Evolutionary conservation across 805 yeast species (phyloP), one percentile per base, ranked within the genome.

Genomic region (Ogataea minuta): DNA sequence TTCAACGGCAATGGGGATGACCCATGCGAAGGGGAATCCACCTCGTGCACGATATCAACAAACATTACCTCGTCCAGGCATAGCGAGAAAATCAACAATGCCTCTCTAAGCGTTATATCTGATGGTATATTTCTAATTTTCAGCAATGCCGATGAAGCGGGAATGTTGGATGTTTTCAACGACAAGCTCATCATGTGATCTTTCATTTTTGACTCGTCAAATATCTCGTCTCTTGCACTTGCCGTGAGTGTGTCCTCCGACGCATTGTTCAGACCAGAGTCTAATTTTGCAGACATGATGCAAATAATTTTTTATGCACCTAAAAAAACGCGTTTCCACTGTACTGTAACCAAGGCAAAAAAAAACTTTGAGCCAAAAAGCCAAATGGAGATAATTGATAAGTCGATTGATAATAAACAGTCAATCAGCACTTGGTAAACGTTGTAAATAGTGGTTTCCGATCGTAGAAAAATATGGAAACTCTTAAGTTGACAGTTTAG

Each of bases 101-200:
- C 80, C 58, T 84, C 95, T 57, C 93, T 72, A 24, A 70, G 48
- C 2, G 84, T 60, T 20, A 84, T 65, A 60, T 84, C 88, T 4
- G 62, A 49, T 7, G 95, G 93, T 9, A 81, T 54, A 53, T 81
- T 81, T 49, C 67, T 66, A 35, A 84, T 54, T 44, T 65, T 69
- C 31, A 79, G 44, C 17, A 56, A n/a, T n/a, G n/a, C 41, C 4
- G 46, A 49, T 15, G 49, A 33, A 4, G 49, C 11, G 2, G 47
- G 32, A 9, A 45, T 21, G 23, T 23, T 33, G 9, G 31, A 14
- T 19, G 48, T 40, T n/a, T 43, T 45, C 36, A 51, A 31, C 3
- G 52, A 43, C 21, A 51, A 29, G 14, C 42, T 31, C 31, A 34
- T 19, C 48, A 51, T 39, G 9, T 51, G 40, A 19, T 38, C 45